Evolutionary conservation across 352 stramenopile genomes (phyloP).

Genomic region (Nothophytophthora sp.): DNA sequence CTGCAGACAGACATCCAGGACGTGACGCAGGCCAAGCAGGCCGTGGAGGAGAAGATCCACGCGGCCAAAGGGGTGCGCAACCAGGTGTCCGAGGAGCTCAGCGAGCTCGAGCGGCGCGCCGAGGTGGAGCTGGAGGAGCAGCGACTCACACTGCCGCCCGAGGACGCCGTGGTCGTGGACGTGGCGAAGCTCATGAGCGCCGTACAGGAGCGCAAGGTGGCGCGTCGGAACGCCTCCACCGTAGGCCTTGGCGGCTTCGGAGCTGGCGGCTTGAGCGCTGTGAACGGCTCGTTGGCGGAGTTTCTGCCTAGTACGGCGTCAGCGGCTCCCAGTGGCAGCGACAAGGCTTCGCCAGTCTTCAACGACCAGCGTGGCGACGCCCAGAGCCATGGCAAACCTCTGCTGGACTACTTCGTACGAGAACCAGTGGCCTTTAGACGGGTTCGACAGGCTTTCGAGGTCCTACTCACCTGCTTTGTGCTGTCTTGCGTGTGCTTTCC

Average conservation of each 20-base stretch:
- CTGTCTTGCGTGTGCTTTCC: constrained; percentile 1
- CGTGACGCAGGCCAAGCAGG: constrained; percentile 37
- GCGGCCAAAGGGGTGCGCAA: constrained; percentile 50
- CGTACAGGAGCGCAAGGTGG: constrained; percentile 40
- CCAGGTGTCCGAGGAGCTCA: constrained; percentile 49
- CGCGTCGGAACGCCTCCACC: constrained; percentile 7
- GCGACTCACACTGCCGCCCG: constrained; percentile 56
- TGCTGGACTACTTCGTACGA: constrained; percentile 25
- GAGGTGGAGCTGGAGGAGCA: constrained; percentile 58
- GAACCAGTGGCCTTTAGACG: too few relatives aligned
- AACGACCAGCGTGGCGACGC: neutral
- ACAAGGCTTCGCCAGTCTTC: neutral
- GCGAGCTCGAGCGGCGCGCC: constrained; percentile 55
- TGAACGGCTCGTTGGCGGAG: neutral
- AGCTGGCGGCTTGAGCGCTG: neutral
- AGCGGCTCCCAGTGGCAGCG: neutral
- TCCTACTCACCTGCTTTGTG: too few relatives aligned
- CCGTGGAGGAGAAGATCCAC: constrained; percentile 46
- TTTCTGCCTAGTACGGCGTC: neutral
- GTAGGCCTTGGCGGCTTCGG: constrained; percentile 3
- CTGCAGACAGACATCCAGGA: constrained; percentile 63
- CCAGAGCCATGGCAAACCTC: constrained; percentile 2
- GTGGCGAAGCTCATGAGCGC: constrained; percentile 57
- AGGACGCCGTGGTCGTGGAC: constrained; percentile 66
- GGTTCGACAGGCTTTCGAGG: too few relatives aligned